phyloP scores from a whole-genome alignment of 345 rosid species.

The Physaria fendleri region DNA sequence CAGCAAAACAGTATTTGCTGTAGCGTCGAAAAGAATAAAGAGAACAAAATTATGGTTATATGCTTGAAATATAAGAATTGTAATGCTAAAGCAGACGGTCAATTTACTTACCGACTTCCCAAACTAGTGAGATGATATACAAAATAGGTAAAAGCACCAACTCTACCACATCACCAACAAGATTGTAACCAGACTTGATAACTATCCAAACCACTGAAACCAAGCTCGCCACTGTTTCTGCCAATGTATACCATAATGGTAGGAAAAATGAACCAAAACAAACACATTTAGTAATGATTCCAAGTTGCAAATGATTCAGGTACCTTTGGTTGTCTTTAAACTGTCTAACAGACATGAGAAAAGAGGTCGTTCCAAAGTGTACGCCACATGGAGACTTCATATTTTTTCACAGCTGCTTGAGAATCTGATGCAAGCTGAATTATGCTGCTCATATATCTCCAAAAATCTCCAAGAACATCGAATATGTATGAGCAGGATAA shows the following conservation, averaged over 20 bases:
- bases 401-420: conserved; percentile 44
- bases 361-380: conserved; percentile 95
- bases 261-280: conserved; percentile 38
- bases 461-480: conserved; percentile 43
- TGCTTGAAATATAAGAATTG: too few species aligned
- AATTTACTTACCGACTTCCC: conserved; percentile 54
- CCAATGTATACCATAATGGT: conserved; percentile 58
- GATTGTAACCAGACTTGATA: conserved; percentile 39
- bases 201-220: conserved; percentile 44
- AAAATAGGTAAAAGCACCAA: conserved; percentile 56
- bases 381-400: conserved; percentile 82
- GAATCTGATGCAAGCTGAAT: conserved; percentile 58
- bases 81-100: background rate
- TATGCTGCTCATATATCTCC: conserved; percentile 51
- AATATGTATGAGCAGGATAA: conserved; percentile 36
- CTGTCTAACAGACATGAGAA: conserved; percentile 60
- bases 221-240: conserved; percentile 44
- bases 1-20: conserved; percentile 53
- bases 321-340: background rate
- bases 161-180: conserved; percentile 45
- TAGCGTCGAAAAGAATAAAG: conserved; percentile 10
- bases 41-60: too few species aligned
- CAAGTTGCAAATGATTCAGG: background rate
- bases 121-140: conserved; percentile 39
- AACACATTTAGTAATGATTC: background rate